These are phyloP conservation scores for Fusarium protoensiforme DNA, from an alignment of 2,329 filamentous ascomycete species.

Conservation along the genomic window DNA sequence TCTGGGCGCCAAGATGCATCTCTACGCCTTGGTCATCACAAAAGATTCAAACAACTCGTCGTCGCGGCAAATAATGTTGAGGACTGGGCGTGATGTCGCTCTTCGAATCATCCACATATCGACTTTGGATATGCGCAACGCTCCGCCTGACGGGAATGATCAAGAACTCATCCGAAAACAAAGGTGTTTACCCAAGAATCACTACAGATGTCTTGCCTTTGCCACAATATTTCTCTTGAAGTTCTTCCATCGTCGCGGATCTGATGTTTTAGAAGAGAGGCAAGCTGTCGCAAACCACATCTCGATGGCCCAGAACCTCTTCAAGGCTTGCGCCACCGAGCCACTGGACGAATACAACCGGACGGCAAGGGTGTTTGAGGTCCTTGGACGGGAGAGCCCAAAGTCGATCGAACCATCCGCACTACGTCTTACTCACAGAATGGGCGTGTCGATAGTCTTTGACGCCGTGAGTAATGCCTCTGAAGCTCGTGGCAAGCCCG, in stretches of 20 bases:
- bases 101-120: slow-evolving; percentile 24
- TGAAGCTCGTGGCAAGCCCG: slow-evolving; percentile 18
- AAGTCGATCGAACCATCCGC: not conserved
- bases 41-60: slow-evolving; percentile 10
- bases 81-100: slow-evolving; percentile 13
- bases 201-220: slow-evolving; percentile 26
- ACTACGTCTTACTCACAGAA: slow-evolving; percentile 23
- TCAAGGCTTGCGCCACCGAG: slow-evolving; percentile 7
- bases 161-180: not conserved
- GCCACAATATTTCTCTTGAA: slow-evolving; percentile 33
- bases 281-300: slow-evolving; percentile 28
- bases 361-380: slow-evolving; percentile 17
- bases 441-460: slow-evolving; percentile 27
- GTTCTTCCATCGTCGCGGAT: slow-evolving; percentile 18
- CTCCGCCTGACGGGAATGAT: not conserved
- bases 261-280: slow-evolving; percentile 5
- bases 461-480: slow-evolving; percentile 19
- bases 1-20: slow-evolving; percentile 21
- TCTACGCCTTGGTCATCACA: slow-evolving; percentile 24
- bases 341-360: slow-evolving; percentile 26
- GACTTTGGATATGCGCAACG: not conserved
- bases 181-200: slow-evolving; percentile 24
- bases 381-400: not conserved
- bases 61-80: slow-evolving; percentile 18
- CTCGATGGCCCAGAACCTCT: slow-evolving; percentile 13